Evolutionary conservation across 139 green algal genomes (phyloP), one percentile per base, ranked within the genome.

Genomic region (Chlorella ohadii): DNA sequence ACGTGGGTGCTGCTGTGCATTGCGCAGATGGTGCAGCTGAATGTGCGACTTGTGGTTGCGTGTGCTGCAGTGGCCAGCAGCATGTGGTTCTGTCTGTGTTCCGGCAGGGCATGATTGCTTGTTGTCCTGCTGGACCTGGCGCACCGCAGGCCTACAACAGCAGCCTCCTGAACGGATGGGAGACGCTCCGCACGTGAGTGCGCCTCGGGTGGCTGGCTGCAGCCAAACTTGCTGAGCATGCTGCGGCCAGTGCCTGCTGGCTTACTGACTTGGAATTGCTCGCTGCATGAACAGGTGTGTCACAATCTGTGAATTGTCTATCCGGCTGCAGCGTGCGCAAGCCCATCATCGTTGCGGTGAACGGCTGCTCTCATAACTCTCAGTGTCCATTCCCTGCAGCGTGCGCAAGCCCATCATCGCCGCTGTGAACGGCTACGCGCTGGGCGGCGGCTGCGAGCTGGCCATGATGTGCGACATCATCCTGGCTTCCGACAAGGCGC

Each of bases 381-480:
- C 44, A 6, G n/a, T 51, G 44, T 9, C 6, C 44, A 6, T 51
- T 6, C 44, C 9, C 44, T 51, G 44, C 76, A 82, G 76, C 0
- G 81, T 94, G 19, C 84, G 90, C 39, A 94, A 90, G 74, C 92
- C 92, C 23, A 74, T 94, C 4, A 88, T 95, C 34, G 91, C 91
- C 7, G 92, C 91, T 1, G 91, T 95, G 36, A 90, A 93, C 56
- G 93, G 93, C 23, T 91, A 87, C 23, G 93, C 93, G 1, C 83
- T 96, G 63, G 93, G 93, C 25, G 93, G 93, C 11, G 93, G 93
- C 56, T 94, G 90, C 78, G 93, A 96, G 86, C 81, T 96, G 33
- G 92, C 91, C 5, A 92, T 96, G 91, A 91, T 93, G 87, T 95
- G 91, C 59, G 93, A 96, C 88, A 92, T 96, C 79, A 86, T 95